Percentiles rank a stretch among this genome's conserved stretches.
Evolutionary conservation across 257 asterid species (phyloP).

Genomic region (Linderniella brevidens): DNA sequence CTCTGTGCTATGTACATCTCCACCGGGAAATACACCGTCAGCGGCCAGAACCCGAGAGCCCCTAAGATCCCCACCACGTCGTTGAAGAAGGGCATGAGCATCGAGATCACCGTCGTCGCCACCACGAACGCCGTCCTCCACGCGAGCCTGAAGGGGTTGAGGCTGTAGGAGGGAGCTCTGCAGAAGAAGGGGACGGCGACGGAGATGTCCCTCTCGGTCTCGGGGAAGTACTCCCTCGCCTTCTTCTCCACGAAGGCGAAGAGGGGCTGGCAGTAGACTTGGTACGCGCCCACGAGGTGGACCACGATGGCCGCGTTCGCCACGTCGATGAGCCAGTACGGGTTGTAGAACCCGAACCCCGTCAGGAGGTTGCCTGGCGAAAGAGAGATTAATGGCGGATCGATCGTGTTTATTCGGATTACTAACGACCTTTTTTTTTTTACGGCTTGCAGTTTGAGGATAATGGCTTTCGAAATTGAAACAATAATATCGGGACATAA

Average conservation of each 20-base stretch:
- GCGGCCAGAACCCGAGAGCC: slow-evolving; percentile 54
- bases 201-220: slow-evolving; percentile 18
- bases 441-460: no score
- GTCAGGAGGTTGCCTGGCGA: slow-evolving; percentile 50
- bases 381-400: no score
- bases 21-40: slow-evolving; percentile 48
- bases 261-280: slow-evolving; percentile 49
- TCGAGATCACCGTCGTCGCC: slow-evolving; percentile 29
- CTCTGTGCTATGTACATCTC: slow-evolving; percentile 48
- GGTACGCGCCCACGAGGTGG: slow-evolving; percentile 52
- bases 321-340: slow-evolving; percentile 50
- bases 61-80: slow-evolving; percentile 53
- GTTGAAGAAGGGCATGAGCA: slow-evolving; percentile 46
- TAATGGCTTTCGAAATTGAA: no score
- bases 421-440: no score
- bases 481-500: no score
- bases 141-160: slow-evolving; percentile 26
- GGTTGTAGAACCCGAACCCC: slow-evolving; percentile 58
- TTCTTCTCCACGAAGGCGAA: slow-evolving; percentile 44
- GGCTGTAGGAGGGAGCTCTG: slow-evolving; percentile 9
- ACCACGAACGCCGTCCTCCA: slow-evolving; percentile 42
- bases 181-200: slow-evolving; percentile 18
- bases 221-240: slow-evolving; percentile 19
- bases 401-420: no score
- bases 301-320: slow-evolving; percentile 40